Base-by-base conservation (phyloP, 2,329 filamentous ascomycete genomes). In the Aspergillus fijiensis region DNA sequence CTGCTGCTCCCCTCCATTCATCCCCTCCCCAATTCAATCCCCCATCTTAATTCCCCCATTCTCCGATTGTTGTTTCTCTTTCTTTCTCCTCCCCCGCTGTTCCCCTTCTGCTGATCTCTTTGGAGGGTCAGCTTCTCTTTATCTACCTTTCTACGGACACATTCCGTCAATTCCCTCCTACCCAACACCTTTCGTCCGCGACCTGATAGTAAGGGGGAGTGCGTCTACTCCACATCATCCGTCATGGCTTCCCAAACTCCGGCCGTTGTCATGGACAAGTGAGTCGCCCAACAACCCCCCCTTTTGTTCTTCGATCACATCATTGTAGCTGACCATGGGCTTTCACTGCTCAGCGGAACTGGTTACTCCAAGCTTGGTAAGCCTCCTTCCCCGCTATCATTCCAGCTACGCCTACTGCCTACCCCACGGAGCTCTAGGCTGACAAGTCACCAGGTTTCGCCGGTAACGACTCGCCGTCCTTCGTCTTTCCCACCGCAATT, bases 191-290 rank as follows among this genome's bases (percentile, higher is more conserved):
- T 45, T 42, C 39, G 48, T 33, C 25, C 47, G 45, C 49, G 54
- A 57, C 60, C 57, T 59, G 58, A 42, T 62, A 63, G 52, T 61
- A 50, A 64, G 56, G 62, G 65, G 62, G 55, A 62, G 59, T 56
- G 63, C 56, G 60, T 60, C 62, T 55, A 58, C 59, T 60, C 57
- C 60, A 64, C 55, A 59, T 64, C 60, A 60, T 61, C 62, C 72
- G 76, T 72, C 65, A 99, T 99, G 95, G 94, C 95, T 76, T 90
- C 90, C 82, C 94, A 98, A 87, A 98, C 95, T 77, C 95, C 95
- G 73, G 95, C 95, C 91, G 95, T 99, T 97, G 95, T 99, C 92
- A 99, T 99, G 94, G 95, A 99, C 95, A 99, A 99, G 95, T 97
- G 89, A 81, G 92, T 85, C 67, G 62, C 48, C 42, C 42, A 50